Conservation (phyloP, 805 yeast species). For the Monosporozyma aerobia region DNA sequence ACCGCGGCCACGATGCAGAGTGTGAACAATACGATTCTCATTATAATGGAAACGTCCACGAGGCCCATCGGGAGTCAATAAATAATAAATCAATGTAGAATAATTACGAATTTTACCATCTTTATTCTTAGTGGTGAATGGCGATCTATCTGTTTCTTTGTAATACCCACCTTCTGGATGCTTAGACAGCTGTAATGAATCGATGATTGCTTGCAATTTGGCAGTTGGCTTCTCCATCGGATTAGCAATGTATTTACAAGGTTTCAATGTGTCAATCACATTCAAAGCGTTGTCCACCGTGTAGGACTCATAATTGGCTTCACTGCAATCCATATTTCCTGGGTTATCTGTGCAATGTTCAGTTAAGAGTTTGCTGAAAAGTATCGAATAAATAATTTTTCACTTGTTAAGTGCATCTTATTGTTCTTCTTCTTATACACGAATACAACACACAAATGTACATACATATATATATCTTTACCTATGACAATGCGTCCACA, state of each 20-base stretch:
- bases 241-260: slow-evolving; percentile 7
- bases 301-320: neutral
- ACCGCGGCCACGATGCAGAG: slow-evolving; percentile 47
- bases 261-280: slow-evolving; percentile 7
- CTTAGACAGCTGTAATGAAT: slow-evolving; percentile 30
- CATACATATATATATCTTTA: neutral
- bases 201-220: slow-evolving; percentile 28
- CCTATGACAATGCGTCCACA: neutral
- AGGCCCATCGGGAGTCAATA: slow-evolving; percentile 42
- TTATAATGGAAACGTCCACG: slow-evolving; percentile 44
- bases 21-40: slow-evolving; percentile 45
- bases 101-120: slow-evolving; percentile 26
- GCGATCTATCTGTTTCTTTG: slow-evolving; percentile 47
- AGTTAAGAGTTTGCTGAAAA: neutral
- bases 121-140: slow-evolving; percentile 28
- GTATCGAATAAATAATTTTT: neutral
- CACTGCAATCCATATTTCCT: neutral
- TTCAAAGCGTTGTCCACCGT: slow-evolving; percentile 8
- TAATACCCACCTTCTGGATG: slow-evolving; percentile 53
- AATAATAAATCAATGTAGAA: slow-evolving; percentile 45
- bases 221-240: slow-evolving; percentile 14
- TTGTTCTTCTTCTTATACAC: neutral
- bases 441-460: neutral
- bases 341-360: no score
- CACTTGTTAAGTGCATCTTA: neutral